Evolutionary conservation across 148 eudicot species (phyloP), one percentile per base, ranked within the genome.

Genomic region (Rhododendron kiyosumense): DNA sequence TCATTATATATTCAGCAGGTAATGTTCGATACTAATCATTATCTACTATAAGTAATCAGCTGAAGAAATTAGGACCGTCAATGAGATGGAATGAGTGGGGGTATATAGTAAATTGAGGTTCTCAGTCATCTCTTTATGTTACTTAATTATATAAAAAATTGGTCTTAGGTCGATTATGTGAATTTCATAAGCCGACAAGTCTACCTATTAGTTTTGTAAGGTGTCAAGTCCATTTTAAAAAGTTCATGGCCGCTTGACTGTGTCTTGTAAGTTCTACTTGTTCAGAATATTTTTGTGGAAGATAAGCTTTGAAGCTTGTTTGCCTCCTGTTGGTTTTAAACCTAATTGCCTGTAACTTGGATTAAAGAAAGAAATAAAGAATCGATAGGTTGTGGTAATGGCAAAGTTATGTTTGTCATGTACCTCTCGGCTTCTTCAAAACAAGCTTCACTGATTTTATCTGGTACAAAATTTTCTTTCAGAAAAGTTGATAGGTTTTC

Each of bases 1-100:
- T 91, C 94, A 88, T 83, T 85, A 85, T 95, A 92, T 88, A 92
- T 97, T 88, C 94, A 93, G 83, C 96, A 95, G 98, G 99, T 97
- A 86, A 88, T 67, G 22, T 48, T 14, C 57, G 18, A 17, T 54
- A 15, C 20, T 54, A 52, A 2, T 52, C 61, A 15, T 54, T 54
- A 17, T 54, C 22, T 54, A 54, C 7, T 17, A 54, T 51, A 51
- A 13, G 57, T 51, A 51, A 51, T 20, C 12, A 5, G 36, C 45
- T 75, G 67, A 59, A 57, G 77, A 20, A 81, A 26, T 45, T 34
- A 41, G 61, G 61, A 30, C 41, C 73, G 32, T 36, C 52, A 61
- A 61, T 83, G 26, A 7, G 36, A n/a, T 24, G 15, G 30, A 83
- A 45, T 38, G n/a, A 4, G 32, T 10, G 15, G 18, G 5, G 34